phyloP scores from a whole-genome alignment of 805 yeast species.

The Candida coquimbonensis region DNA sequence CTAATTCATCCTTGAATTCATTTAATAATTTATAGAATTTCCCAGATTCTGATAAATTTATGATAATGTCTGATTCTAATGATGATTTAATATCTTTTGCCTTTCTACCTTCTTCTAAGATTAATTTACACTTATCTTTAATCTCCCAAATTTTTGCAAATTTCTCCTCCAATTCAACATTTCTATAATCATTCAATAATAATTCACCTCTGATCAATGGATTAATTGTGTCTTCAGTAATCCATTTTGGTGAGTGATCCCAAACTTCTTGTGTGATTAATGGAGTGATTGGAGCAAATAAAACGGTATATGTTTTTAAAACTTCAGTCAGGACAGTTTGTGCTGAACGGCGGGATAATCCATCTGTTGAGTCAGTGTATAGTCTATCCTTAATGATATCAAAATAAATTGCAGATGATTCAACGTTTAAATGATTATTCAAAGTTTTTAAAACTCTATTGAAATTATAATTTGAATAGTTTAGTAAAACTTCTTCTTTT shows the following conservation, averaged over 20 bases:
- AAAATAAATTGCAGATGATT: slow-evolving; percentile 77
- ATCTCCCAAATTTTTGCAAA: slow-evolving; percentile 41
- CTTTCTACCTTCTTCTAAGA: slow-evolving; percentile 51
- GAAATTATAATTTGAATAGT: slow-evolving; percentile 57
- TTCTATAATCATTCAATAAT: slow-evolving; percentile 23
- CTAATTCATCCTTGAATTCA: slow-evolving; percentile 33
- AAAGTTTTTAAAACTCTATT: slow-evolving; percentile 61
- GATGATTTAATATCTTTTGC: slow-evolving; percentile 45
- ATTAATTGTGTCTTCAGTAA: slow-evolving; percentile 4
- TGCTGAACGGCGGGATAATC: slow-evolving; percentile 44
- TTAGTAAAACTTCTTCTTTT: slow-evolving; percentile 31
- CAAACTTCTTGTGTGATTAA: slow-evolving; percentile 83
- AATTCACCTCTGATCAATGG: slow-evolving; percentile 16
- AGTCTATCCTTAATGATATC: slow-evolving; percentile 80
- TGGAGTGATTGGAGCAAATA: slow-evolving; percentile 79
- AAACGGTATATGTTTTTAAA: slow-evolving; percentile 52
- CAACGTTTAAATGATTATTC: slow-evolving; percentile 65
- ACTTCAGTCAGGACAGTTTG: slow-evolving; percentile 63
- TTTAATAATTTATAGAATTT: slow-evolving; percentile 7
- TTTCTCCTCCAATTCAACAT: slow-evolving; percentile 30
- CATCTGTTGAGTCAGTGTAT: slow-evolving; percentile 55
- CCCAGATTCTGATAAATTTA: slow-evolving; percentile 22
- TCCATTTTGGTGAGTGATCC: slow-evolving; percentile 42
- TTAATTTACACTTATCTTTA: slow-evolving; percentile 40
- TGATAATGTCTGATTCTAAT: slow-evolving; percentile 46